Evolutionary conservation across 257 asterid species (phyloP).

Genomic region (Przewalskia tangutica): DNA sequence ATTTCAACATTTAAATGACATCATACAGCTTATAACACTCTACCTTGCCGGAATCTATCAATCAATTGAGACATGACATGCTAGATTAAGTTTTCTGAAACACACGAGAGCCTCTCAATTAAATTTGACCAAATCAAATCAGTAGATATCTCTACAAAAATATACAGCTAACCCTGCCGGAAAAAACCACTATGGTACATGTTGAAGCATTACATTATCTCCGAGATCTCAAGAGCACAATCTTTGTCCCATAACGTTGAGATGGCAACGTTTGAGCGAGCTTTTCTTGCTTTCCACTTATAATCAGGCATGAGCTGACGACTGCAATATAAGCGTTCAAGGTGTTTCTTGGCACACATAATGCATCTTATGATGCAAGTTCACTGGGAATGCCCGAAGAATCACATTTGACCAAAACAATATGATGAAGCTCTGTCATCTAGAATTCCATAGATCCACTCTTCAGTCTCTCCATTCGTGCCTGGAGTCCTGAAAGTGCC

Average conservation of each 20-base stretch:
- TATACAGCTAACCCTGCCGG: constrained; percentile 5
- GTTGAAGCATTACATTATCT: neutral
- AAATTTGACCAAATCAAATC: neutral
- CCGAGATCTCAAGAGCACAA: neutral
- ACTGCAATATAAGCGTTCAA: neutral
- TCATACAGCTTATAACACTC: neutral
- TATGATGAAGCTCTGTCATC: neutral
- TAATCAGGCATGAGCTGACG: neutral
- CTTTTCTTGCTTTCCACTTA: neutral
- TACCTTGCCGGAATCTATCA: neutral
- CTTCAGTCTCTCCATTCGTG: constrained; percentile 95
- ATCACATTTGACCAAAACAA: neutral
- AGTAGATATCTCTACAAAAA: constrained; percentile 4
- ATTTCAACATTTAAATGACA: neutral
- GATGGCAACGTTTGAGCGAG: neutral
- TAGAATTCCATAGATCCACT: constrained; percentile 65
- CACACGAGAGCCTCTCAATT: neutral
- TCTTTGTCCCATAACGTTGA: neutral
- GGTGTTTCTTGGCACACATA: neutral
- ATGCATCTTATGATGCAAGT: neutral
- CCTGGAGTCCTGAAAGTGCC: constrained; percentile 95
- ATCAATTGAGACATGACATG: neutral
- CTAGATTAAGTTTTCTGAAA: neutral
- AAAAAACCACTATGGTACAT: neutral
- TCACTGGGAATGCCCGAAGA: neutral